A percentile compares a stretch with the other conserved stretches of the same genome.
These are phyloP conservation scores for Escallonia rubra DNA, from an alignment of 129 eudicot genomes.

Conservation along the genomic window DNA sequence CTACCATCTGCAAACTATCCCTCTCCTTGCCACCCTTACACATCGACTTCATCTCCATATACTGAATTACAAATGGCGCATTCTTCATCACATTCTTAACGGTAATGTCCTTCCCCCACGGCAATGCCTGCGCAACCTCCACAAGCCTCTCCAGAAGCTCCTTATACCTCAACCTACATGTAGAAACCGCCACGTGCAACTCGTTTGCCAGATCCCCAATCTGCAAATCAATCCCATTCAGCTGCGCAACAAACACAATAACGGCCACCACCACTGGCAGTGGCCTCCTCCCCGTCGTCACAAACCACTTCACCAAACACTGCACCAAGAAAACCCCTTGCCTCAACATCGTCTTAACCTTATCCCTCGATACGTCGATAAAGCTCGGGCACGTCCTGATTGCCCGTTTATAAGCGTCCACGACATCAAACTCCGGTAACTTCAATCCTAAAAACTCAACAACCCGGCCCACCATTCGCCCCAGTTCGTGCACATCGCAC, in stretches of 20 bases:
- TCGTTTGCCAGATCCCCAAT: constrained; percentile 63
- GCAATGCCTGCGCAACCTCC: constrained; percentile 58
- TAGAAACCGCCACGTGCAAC: constrained; percentile 40
- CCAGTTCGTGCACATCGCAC: constrained; percentile 57
- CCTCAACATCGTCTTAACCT: constrained; percentile 39
- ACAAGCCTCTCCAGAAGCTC: constrained; percentile 63
- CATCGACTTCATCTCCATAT: constrained; percentile 75
- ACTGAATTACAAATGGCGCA: constrained; percentile 60
- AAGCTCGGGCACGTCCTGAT: constrained; percentile 32
- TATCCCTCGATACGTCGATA: constrained; percentile 24
- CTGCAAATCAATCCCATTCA: constrained; percentile 46
- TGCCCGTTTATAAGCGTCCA: constrained; percentile 35
- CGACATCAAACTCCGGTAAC: constrained; percentile 70
- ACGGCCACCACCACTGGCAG: constrained; percentile 68
- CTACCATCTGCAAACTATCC: constrained; percentile 14
- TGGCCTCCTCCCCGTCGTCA: constrained; percentile 73
- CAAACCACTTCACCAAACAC: constrained; percentile 78
- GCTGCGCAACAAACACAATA: constrained; percentile 46
- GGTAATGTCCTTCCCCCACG: constrained; percentile 81
- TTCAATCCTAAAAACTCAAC: constrained; percentile 41
- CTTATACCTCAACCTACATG: constrained; percentile 62
- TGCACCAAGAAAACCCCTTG: constrained; percentile 84
- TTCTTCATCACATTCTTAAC: constrained; percentile 65
- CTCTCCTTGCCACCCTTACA: constrained; percentile 17
- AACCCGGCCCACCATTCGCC: constrained; percentile 70